phyloP scores from a whole-genome alignment of 2,329 filamentous ascomycete genomes.

The Pyrenochaeta sp. region DNA sequence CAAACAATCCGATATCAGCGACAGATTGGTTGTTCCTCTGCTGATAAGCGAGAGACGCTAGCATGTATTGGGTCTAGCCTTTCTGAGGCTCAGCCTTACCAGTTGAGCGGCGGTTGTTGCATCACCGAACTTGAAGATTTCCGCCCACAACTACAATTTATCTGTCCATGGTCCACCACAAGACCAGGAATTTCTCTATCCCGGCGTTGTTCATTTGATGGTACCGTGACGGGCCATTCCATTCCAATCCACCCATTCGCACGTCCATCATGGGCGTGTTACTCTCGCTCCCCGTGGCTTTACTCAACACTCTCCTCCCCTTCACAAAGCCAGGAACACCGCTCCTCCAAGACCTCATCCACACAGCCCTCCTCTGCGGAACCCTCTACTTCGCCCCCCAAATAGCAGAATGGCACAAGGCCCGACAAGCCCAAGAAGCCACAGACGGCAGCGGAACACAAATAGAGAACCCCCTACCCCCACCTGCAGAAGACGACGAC shows the following conservation, averaged over 20 bases:
- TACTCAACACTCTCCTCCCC: conserved; percentile 55
- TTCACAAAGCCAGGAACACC: conserved; percentile 58
- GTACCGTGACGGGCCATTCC: too few relatives aligned
- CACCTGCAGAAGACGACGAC: conserved; percentile 1
- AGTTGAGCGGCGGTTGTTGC: conserved; percentile 6
- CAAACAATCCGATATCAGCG: too few relatives aligned
- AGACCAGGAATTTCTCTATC: neutral
- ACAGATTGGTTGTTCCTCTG: neutral
- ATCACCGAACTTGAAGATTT: conserved; percentile 16
- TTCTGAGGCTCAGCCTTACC: conserved; percentile 10
- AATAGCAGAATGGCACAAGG: conserved; percentile 51
- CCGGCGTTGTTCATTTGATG: neutral
- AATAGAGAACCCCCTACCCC: conserved; percentile 1
- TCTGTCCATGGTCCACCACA: neutral
- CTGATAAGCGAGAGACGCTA: neutral
- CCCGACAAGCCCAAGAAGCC: conserved; percentile 18
- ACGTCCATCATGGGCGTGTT: conserved; percentile 38
- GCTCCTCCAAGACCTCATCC: conserved; percentile 55
- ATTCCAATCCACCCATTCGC: conserved; percentile 6
- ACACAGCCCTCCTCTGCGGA: conserved; percentile 53
- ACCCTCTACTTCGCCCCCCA: conserved; percentile 58
- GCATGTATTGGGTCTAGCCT: conserved; percentile 3
- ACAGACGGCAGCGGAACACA: conserved; percentile 3
- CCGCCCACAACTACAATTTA: neutral
- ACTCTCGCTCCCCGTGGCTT: conserved; percentile 31